These are phyloP conservation scores for Amanita rimosa DNA, from an alignment of 768 basidiomycete genomes.

Conservation along the genomic window DNA sequence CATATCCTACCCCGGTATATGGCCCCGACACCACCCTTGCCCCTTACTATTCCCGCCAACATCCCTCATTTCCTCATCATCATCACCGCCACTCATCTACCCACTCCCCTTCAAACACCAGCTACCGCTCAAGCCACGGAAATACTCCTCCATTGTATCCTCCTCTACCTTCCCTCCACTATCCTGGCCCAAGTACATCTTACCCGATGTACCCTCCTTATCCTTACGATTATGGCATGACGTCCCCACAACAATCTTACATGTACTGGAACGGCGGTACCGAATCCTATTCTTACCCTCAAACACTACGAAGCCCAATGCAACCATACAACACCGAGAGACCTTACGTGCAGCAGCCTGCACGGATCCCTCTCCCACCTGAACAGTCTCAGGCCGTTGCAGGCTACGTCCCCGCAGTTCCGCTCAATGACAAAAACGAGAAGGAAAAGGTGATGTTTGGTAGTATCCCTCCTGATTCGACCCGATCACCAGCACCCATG, in stretches of 20 bases:
- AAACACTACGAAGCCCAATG: constrained; percentile 9
- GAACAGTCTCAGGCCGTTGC: constrained; percentile 23
- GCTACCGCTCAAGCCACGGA: constrained; percentile 8
- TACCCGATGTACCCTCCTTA: constrained; percentile 7
- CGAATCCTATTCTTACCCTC: not conserved
- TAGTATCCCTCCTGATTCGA: constrained; percentile 26
- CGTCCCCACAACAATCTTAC: constrained; percentile 4
- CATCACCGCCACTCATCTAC: constrained; percentile 6
- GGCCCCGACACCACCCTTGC: constrained; percentile 8
- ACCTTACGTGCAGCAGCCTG: constrained; percentile 1
- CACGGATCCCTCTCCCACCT: not conserved
- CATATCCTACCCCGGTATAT: constrained; percentile 8
- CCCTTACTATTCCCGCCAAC: constrained; percentile 11
- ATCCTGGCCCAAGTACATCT: constrained; percentile 6
- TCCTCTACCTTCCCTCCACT: constrained; percentile 8
- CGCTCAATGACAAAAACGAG: constrained; percentile 6
- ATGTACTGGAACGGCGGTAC: not conserved
- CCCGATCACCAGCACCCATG: constrained; percentile 15
- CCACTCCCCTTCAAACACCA: constrained; percentile 7
- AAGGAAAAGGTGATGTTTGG: constrained; percentile 37
- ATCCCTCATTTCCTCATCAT: constrained; percentile 3
- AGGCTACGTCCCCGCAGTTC: constrained; percentile 16
- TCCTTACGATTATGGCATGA: constrained; percentile 13
- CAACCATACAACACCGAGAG: constrained; percentile 1
- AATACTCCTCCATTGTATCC: constrained; percentile 7